These are phyloP conservation scores for Boletellus ananiceps DNA, from an alignment of 768 basidiomycete species.

Conservation along the genomic window DNA sequence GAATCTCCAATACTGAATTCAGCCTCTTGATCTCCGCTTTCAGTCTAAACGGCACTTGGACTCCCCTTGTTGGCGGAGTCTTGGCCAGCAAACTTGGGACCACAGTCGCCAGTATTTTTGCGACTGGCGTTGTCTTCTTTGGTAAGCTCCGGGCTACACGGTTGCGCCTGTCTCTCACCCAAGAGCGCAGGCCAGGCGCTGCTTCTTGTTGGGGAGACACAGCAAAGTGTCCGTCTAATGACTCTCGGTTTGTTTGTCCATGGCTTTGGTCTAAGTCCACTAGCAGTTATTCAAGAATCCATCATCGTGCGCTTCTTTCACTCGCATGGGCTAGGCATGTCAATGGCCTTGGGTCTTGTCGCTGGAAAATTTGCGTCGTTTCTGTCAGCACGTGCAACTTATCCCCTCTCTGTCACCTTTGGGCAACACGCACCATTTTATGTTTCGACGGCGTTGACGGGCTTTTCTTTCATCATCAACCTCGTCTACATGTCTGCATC, in stretches of 20 bases:
- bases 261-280: conserved; percentile 73
- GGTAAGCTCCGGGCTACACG: conserved; percentile 33
- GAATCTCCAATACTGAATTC: conserved; percentile 74
- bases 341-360: conserved; percentile 79
- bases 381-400: conserved; percentile 66
- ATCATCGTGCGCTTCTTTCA: conserved; percentile 82
- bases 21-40: conserved; percentile 73
- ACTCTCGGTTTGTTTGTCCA: conserved; percentile 73
- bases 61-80: conserved; percentile 73
- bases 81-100: conserved; percentile 69
- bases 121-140: conserved; percentile 67
- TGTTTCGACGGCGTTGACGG: conserved; percentile 58
- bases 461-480: conserved; percentile 64
- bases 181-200: conserved; percentile 51
- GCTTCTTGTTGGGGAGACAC: conserved; percentile 62
- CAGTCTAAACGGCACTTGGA: conserved; percentile 71
- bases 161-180: conserved; percentile 4
- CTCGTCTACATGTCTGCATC: conserved; percentile 61
- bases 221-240: conserved; percentile 61
- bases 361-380: conserved; percentile 79
- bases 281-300: conserved; percentile 80
- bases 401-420: conserved; percentile 65
- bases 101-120: conserved; percentile 63
- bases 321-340: conserved; percentile 67
- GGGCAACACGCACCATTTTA: conserved; percentile 74